Conservation (phyloP, 805 yeast genomes). For the Scheffersomyces coipomensis region DNA sequence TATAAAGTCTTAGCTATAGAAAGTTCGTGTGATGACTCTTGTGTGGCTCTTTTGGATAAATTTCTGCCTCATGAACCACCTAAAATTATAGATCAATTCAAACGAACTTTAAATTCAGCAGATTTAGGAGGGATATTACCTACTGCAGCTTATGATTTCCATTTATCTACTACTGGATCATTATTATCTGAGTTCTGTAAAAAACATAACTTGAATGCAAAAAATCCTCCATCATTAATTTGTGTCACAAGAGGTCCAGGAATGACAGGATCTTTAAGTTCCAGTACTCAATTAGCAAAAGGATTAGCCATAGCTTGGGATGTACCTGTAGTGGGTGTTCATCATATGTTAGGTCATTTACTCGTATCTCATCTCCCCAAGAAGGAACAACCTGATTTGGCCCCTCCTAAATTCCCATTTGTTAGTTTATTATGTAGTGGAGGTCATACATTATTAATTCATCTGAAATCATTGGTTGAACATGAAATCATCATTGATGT, state of each 20-base stretch:
- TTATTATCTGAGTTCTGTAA: conserved; percentile 47
- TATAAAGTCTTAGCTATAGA: conserved; percentile 84
- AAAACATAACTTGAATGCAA: conserved; percentile 26
- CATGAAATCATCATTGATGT: conserved; percentile 79
- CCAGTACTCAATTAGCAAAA: conserved; percentile 81
- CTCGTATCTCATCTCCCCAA: conserved; percentile 44
- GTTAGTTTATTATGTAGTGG: conserved; percentile 82
- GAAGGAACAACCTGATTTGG: conserved; percentile 45
- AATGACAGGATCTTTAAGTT: conserved; percentile 83
- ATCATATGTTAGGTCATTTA: conserved; percentile 95
- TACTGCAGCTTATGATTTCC: conserved; percentile 77
- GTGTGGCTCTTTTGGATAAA: conserved; percentile 75
- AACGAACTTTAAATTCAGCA: conserved; percentile 64
- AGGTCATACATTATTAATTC: conserved; percentile 89
- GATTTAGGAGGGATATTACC: conserved; percentile 86
- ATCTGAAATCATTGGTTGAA: conserved; percentile 54
- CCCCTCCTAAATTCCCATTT: conserved; percentile 60
- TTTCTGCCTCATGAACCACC: conserved; percentile 36
- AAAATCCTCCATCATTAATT: conserved; percentile 61
- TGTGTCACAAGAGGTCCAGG: conserved; percentile 97
- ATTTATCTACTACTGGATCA: conserved; percentile 55
- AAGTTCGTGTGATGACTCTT: conserved; percentile 93
- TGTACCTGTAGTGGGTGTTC: conserved; percentile 82
- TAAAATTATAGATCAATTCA: conserved; percentile 54
- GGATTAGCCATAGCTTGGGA: conserved; percentile 81